Percentiles rank a stretch among this genome's conserved stretches.
phyloP scores from a whole-genome alignment of 2,329 filamentous ascomycete genomes.

The Cadophora gregata region DNA sequence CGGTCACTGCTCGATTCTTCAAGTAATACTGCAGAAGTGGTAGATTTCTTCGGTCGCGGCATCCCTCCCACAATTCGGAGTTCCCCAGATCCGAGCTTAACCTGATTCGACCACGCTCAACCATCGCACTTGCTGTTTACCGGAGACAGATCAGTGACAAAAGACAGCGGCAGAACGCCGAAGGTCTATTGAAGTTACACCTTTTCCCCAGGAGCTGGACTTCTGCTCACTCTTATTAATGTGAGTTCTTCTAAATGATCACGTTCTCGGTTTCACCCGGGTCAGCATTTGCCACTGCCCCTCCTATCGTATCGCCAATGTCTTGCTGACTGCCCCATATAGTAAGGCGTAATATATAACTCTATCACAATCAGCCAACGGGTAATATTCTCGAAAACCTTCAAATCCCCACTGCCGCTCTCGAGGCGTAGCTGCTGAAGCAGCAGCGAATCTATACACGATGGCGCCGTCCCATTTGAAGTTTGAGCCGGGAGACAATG shows the following conservation, averaged over 20 bases:
- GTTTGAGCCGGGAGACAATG: slow-evolving; percentile 35
- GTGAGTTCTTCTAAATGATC: slow-evolving; percentile 12
- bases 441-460: slow-evolving; percentile 24
- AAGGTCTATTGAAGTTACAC: slow-evolving; percentile 11
- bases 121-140: neutral
- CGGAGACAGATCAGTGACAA: slow-evolving; percentile 20
- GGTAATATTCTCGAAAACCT: slow-evolving; percentile 11
- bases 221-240: slow-evolving; percentile 35
- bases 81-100: neutral
- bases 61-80: neutral
- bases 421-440: slow-evolving; percentile 24
- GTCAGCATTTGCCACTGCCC: neutral
- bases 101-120: slow-evolving; percentile 1
- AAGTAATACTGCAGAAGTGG: neutral
- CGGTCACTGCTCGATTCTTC: neutral
- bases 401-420: slow-evolving; percentile 16
- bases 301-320: neutral
- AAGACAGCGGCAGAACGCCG: slow-evolving; percentile 1
- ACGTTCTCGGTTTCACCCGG: neutral
- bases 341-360: slow-evolving; percentile 19
- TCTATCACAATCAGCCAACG: slow-evolving; percentile 11
- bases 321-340: slow-evolving; percentile 15
- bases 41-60: neutral
- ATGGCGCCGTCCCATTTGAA: slow-evolving; percentile 43
- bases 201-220: slow-evolving; percentile 39